Evolutionary conservation across 2,329 filamentous ascomycete species (phyloP).

Genomic region (Chaetomium olivaceum): DNA sequence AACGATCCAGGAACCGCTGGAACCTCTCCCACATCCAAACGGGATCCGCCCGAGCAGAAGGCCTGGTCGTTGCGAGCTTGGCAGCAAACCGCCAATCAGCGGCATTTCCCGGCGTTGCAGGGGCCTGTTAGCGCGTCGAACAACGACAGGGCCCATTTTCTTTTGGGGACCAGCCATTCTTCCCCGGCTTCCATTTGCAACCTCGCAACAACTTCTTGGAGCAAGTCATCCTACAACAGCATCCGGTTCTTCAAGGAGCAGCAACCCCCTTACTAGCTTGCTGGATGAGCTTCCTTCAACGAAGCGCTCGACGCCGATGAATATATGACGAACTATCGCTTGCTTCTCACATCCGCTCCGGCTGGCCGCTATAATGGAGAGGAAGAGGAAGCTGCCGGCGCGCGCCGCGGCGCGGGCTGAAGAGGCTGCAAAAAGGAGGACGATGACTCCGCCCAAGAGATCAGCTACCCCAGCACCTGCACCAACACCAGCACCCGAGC

Average conservation of each 20-base stretch:
- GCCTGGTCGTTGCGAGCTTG: conserved; percentile 3
- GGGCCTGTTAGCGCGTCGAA: conserved; percentile 14
- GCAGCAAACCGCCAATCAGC: conserved; percentile 12
- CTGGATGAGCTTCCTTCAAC: not conserved
- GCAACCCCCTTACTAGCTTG: no score
- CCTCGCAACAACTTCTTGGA: conserved; percentile 9
- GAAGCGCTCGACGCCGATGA: conserved; percentile 26
- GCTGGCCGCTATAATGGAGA: conserved; percentile 53
- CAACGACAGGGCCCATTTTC: conserved; percentile 26
- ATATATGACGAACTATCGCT: conserved; percentile 28
- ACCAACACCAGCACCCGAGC: conserved; percentile 41
- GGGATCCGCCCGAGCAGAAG: not conserved
- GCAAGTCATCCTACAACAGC: not conserved
- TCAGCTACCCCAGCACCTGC: conserved; percentile 46
- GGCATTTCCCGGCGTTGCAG: conserved; percentile 8
- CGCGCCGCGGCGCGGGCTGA: conserved; percentile 63
- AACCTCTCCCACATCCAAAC: not conserved
- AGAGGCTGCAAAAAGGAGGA: conserved; percentile 61
- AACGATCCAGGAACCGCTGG: not conserved
- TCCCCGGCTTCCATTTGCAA: conserved; percentile 16
- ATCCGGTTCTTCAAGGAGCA: not conserved
- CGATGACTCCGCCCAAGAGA: conserved; percentile 52
- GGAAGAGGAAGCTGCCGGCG: conserved; percentile 65
- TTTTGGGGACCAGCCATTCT: conserved; percentile 21
- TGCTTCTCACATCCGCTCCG: conserved; percentile 26